A percentile compares a stretch with the other conserved stretches of the same genome.
Evolutionary conservation across 164 flowering plant species (phyloP).

Genomic region (Chimonanthus salicifolius): DNA sequence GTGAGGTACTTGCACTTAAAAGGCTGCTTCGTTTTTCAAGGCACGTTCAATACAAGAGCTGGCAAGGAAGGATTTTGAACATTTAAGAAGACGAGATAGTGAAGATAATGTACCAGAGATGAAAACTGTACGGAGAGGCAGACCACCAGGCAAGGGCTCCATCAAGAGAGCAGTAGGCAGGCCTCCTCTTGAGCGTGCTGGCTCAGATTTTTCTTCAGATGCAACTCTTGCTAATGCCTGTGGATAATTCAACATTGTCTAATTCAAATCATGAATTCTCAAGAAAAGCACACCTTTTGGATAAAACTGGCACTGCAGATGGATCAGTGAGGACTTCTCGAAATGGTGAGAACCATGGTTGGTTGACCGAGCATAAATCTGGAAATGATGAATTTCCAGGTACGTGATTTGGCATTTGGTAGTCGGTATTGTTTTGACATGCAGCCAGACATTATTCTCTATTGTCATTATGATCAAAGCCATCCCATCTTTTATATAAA

Average conservation of each 20-base stretch:
- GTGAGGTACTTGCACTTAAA: neutral
- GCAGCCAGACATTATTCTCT: too few relatives aligned
- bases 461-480: too few relatives aligned
- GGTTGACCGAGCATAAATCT: slow-evolving; percentile 28
- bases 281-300: slow-evolving; percentile 31
- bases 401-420: slow-evolving; percentile 10
- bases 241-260: slow-evolving; percentile 27
- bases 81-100: slow-evolving; percentile 64
- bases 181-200: slow-evolving; percentile 40
- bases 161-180: slow-evolving; percentile 37
- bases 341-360: slow-evolving; percentile 27
- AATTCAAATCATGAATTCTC: slow-evolving; percentile 26
- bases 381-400: slow-evolving; percentile 51
- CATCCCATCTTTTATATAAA: too few relatives aligned
- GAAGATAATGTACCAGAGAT: slow-evolving; percentile 43
- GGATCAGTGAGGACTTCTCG: slow-evolving; percentile 26
- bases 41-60: slow-evolving; percentile 84
- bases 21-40: slow-evolving; percentile 25
- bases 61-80: slow-evolving; percentile 79
- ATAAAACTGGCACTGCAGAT: slow-evolving; percentile 29
- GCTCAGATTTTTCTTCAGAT: slow-evolving; percentile 48
- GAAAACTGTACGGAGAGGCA: slow-evolving; percentile 48
- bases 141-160: slow-evolving; percentile 54
- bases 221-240: slow-evolving; percentile 50
- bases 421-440: too few relatives aligned